Evolutionary conservation across 345 rosid genomes (phyloP).

Genomic region (Theobroma cacao): DNA sequence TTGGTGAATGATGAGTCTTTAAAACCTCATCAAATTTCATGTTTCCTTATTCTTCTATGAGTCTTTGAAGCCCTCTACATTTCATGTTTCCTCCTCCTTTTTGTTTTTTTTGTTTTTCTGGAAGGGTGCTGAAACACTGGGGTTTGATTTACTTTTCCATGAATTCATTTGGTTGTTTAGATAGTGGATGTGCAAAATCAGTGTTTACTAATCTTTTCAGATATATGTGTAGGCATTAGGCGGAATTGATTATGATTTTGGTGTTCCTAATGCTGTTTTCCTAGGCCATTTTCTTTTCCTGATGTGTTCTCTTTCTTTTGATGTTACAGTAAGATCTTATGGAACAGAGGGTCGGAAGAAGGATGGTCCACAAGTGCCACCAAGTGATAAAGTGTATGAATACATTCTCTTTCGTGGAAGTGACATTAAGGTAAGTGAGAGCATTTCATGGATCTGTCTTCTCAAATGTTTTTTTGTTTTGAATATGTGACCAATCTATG

Average conservation of each 20-base stretch:
- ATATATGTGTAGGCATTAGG: neutral
- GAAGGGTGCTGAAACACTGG: too few relatives aligned
- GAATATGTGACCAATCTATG: too few relatives aligned
- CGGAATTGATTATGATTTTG: neutral
- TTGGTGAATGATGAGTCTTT: too few relatives aligned
- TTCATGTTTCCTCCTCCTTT: too few relatives aligned
- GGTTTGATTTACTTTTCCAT: too few relatives aligned
- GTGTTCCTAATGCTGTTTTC: neutral
- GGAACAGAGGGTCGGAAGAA: conserved; percentile 68
- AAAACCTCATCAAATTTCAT: too few relatives aligned
- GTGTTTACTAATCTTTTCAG: neutral
- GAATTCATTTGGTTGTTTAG: too few relatives aligned
- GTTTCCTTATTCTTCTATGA: too few relatives aligned
- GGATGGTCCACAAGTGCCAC: conserved; percentile 51
- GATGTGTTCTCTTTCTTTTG: conserved; percentile 5
- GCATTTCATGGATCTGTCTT: neutral
- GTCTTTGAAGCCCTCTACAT: too few relatives aligned
- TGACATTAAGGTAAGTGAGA: conserved; percentile 47
- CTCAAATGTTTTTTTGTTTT: neutral
- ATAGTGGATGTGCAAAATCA: too few relatives aligned
- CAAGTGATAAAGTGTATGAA: conserved; percentile 47
- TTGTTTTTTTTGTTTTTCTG: too few relatives aligned
- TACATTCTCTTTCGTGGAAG: conserved; percentile 64
- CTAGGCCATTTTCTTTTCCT: neutral
- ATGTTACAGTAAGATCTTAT: conserved; percentile 47